These are phyloP conservation scores for Aspergillus viridinutans DNA, from an alignment of 2,329 filamentous ascomycete species.

Conservation along the genomic window DNA sequence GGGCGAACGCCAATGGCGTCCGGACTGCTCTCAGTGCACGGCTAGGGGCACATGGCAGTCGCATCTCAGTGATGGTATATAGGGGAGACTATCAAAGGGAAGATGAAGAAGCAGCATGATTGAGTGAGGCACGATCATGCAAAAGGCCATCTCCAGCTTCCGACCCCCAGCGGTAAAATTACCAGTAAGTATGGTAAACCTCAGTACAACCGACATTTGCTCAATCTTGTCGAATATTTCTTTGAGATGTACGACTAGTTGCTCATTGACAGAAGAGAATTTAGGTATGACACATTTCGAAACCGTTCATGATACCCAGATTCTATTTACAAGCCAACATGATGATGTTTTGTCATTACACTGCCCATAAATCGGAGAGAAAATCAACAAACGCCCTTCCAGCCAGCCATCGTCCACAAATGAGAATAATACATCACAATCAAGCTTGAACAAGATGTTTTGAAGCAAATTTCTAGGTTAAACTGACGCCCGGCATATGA, in stretches of 20 bases:
- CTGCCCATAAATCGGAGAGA: conserved; percentile 9
- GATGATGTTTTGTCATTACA: conserved; percentile 11
- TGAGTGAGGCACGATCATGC: neutral
- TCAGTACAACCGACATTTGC: neutral
- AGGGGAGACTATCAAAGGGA: neutral
- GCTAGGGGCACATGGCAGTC: conserved; percentile 19
- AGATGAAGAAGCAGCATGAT: neutral
- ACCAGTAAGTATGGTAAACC: neutral
- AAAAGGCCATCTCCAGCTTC: neutral
- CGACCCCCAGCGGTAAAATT: conserved; percentile 3
- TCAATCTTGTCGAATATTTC: neutral
- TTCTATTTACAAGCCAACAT: conserved; percentile 24
- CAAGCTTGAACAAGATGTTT: conserved; percentile 2
- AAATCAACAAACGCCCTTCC: conserved; percentile 22
- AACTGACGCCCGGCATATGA: neutral
- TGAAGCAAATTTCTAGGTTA: neutral
- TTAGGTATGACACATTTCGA: neutral
- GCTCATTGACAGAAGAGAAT: neutral
- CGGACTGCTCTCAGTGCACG: conserved; percentile 16
- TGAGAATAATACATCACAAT: conserved; percentile 24
- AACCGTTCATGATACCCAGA: conserved; percentile 14
- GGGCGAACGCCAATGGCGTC: conserved; percentile 14
- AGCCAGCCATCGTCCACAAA: conserved; percentile 21
- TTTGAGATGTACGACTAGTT: neutral
- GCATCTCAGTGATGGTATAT: conserved; percentile 23